Base-by-base conservation (phyloP, 176 grass and related monocot species). In the Oryza coarctata region DNA sequence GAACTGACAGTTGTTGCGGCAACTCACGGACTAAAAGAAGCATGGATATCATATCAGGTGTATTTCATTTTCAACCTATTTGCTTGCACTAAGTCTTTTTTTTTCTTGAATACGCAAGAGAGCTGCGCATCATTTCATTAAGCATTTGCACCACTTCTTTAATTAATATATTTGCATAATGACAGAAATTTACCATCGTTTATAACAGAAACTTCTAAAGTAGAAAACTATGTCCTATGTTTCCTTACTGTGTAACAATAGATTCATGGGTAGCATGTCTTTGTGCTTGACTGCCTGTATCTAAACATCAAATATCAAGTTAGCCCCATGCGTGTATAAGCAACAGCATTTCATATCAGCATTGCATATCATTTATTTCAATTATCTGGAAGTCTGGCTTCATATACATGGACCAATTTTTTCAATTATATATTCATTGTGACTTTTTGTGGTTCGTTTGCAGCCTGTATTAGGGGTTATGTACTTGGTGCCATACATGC, bases 41-140 rank as follows among this genome's bases (percentile, higher is more conserved):
- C 93, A 75, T 98, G 96, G 96, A 95, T 95, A 90, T 95, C 96
- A 12, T 91, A 93, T 83, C 96, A 98, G 88, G 96, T 98, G 70
- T 79, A 84, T 94, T 33, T 71, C 60, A 80, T 50, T 79, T 34
- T 86, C 12, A 63, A 74, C 65, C 65, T 63, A 35, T 22, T 22
- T 75, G 74, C 35, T 50, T 84, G 45, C 70, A 45, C 15, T 29
- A 41, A 2, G 7, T 45, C 12, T 22, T n/a, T n/a, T n/a, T n/a
- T n/a, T n/a, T n/a, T n/a, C n/a, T n/a, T n/a, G n/a, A n/a, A n/a
- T n/a, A n/a, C n/a, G n/a, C n/a, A n/a, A n/a, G n/a, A n/a, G n/a
- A n/a, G n/a, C n/a, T n/a, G n/a, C n/a, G n/a, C n/a, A n/a, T n/a
- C n/a, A n/a, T n/a, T n/a, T n/a, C n/a, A n/a, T n/a, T n/a, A n/a